Percentiles rank a stretch among this genome's conserved stretches.
phyloP scores from a whole-genome alignment of 805 yeast genomes.

The Wickerhamiella vanderwaltii region DNA sequence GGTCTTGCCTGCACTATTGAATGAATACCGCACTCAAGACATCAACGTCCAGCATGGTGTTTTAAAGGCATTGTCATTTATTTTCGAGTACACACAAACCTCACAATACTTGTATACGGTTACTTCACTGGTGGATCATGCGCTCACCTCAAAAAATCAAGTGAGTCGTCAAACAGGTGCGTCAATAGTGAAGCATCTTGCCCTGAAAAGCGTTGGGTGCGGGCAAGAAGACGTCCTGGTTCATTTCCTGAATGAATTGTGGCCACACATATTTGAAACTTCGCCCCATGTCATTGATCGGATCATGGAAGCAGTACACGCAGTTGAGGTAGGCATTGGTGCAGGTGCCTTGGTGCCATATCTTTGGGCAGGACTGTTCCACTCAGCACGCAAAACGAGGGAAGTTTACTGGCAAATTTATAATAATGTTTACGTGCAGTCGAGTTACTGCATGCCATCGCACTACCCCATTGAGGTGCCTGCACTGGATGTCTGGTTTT shows the following conservation, averaged over 20 bases:
- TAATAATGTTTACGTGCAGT: conserved; percentile 63
- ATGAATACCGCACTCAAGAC: conserved; percentile 87
- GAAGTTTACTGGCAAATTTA: conserved; percentile 74
- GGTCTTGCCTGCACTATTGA: conserved; percentile 87
- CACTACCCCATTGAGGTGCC: conserved; percentile 46
- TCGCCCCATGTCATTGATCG: conserved; percentile 90
- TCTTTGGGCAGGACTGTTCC: conserved; percentile 79
- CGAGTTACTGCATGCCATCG: conserved; percentile 67
- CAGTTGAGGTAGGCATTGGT: conserved; percentile 61
- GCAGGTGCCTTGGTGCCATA: conserved; percentile 64
- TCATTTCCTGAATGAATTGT: conserved; percentile 64
- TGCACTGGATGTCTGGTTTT: conserved; percentile 40
- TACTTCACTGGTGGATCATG: conserved; percentile 73
- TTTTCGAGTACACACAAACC: conserved; percentile 84
- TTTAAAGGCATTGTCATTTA: conserved; percentile 73
- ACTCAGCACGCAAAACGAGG: conserved; percentile 83
- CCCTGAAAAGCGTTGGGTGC: conserved; percentile 61
- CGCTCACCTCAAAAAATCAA: conserved; percentile 76
- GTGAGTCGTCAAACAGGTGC: conserved; percentile 96
- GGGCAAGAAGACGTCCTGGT: conserved; percentile 74
- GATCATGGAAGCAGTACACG: conserved; percentile 67
- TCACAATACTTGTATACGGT: conserved; percentile 71
- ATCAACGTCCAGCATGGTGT: conserved; percentile 92
- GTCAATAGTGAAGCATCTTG: conserved; percentile 68
- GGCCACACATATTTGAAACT: conserved; percentile 87